Percentiles rank a stretch among this genome's conserved stretches.
Conservation (phyloP, 2,329 filamentous ascomycete genomes). For the Calonectria hongkongensis region DNA sequence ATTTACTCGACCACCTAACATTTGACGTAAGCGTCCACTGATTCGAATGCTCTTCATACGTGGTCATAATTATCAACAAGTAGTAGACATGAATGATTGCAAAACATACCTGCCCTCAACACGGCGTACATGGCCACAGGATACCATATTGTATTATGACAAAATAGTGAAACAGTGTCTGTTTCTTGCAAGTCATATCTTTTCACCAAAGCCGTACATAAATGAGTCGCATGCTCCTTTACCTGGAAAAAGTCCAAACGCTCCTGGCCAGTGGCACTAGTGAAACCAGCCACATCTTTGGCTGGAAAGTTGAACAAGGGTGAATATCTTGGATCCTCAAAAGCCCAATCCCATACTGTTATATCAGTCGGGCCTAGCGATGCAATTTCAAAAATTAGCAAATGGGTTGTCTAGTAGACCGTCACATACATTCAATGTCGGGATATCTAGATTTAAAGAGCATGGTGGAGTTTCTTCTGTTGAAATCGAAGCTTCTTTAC, state of each 20-base stretch:
- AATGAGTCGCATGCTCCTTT: slow-evolving; percentile 29
- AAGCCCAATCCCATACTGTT: slow-evolving; percentile 38
- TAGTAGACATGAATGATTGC: neutral
- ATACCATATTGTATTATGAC: slow-evolving; percentile 35
- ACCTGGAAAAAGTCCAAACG: slow-evolving; percentile 32
- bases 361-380: slow-evolving; percentile 19
- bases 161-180: slow-evolving; percentile 30
- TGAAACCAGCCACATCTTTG: slow-evolving; percentile 20
- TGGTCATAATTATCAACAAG: too few relatives aligned
- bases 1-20: slow-evolving; percentile 1
- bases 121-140: slow-evolving; percentile 35
- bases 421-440: slow-evolving; percentile 16
- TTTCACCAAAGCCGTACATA: slow-evolving; percentile 29
- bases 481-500: neutral
- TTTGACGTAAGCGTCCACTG: neutral
- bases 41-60: neutral
- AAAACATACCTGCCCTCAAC: slow-evolving; percentile 29
- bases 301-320: slow-evolving; percentile 28
- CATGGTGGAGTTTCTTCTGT: neutral
- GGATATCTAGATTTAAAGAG: slow-evolving; percentile 21
- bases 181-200: slow-evolving; percentile 19
- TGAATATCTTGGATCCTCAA: slow-evolving; percentile 32
- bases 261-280: slow-evolving; percentile 23
- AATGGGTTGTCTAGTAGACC: neutral
- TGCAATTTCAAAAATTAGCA: neutral